Evolutionary conservation across 371 early-diverging fungal genomes (phyloP).

Genomic region (Amoeboaphelidium protococcarum): DNA sequence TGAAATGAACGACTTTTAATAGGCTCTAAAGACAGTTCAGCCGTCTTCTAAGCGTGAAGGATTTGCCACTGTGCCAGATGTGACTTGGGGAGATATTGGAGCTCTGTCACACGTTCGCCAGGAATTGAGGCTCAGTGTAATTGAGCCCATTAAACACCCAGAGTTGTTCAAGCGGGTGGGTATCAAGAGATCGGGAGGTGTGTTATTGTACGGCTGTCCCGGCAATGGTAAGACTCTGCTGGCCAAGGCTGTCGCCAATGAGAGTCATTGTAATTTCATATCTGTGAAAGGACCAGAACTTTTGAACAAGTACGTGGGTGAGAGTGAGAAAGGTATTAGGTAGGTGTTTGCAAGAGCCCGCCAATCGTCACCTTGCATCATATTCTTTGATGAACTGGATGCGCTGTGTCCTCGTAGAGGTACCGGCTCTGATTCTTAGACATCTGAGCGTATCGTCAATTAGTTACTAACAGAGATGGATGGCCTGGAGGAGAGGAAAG

Average conservation of each 20-base stretch:
- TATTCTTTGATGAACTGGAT: slow-evolving; percentile 99
- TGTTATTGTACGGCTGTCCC: slow-evolving; percentile 96
- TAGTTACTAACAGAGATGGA: slow-evolving; percentile 93
- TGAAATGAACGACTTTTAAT: slow-evolving; percentile 58
- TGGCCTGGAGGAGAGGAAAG: slow-evolving; percentile 75
- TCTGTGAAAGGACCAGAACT: slow-evolving; percentile 97
- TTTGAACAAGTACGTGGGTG: slow-evolving; percentile 98
- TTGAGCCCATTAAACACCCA: slow-evolving; percentile 84
- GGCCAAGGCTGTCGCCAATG: slow-evolving; percentile 95
- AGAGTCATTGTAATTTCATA: slow-evolving; percentile 91
- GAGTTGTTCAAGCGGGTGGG: slow-evolving; percentile 75
- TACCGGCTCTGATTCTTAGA: slow-evolving; percentile 27
- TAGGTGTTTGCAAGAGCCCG: slow-evolving; percentile 92
- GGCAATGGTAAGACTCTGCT: slow-evolving; percentile 98
- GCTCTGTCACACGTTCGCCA: slow-evolving; percentile 60
- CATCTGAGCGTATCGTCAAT: slow-evolving; percentile 88
- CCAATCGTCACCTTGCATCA: slow-evolving; percentile 80
- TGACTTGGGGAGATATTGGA: slow-evolving; percentile 87
- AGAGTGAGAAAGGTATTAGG: slow-evolving; percentile 91
- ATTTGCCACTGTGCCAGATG: slow-evolving; percentile 87
- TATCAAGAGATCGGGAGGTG: slow-evolving; percentile 77
- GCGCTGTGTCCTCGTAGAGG: slow-evolving; percentile 58
- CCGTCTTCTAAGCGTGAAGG: slow-evolving; percentile 95
- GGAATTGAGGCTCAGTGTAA: slow-evolving; percentile 81
- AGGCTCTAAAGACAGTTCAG: slow-evolving; percentile 73